Evolutionary conservation across 176 grass and related monocot species (phyloP), one percentile per base, ranked within the genome.

Genomic region (Stipa capillata): DNA sequence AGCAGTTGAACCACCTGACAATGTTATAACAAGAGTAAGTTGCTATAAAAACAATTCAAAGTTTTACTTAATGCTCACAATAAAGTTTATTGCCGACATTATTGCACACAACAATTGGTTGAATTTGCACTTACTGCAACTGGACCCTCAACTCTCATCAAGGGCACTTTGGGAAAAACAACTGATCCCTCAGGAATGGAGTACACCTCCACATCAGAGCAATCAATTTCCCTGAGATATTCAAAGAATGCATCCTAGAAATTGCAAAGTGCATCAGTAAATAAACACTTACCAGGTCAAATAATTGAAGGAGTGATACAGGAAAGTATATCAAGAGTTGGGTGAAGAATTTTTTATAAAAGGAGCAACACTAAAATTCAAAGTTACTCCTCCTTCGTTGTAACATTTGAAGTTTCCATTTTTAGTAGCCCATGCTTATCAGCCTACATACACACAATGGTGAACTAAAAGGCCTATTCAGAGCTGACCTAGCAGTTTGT

Each of bases 121-220:
- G 73, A 24, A 44, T 71, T 63, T 67, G 18, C 65, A 99, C 96
- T 93, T 89, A 99, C 96, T 80, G 92, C 90, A 73, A 99, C 96
- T 4, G 96, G 90, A 76, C 96, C 96, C 85, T 99, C 92, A 77
- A 99, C 18, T 76, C 90, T 88, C 64, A 95, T 95, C 70, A 99
- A 91, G 47, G 96, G 96, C 2, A 99, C 84, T 77, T 99, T 99
- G 42, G 96, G 92, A 79, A 99, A 95, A 79, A 99, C 96, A 76
- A 99, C 90, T 61, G 92, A 99, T 47, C 96, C 96, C 89, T 99
- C 96, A 33, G 92, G 90, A 89, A 91, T 91, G 45, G 92, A 85
- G 57, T 99, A 95, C 78, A 99, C 92, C 65, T 99, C 96, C 50
- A 99, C 96, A 91, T 95, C 88, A 55, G 85, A 90, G 67, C 96